phyloP scores from a whole-genome alignment of 2,329 filamentous ascomycete genomes.

The Colletotrichum sansevieriae region DNA sequence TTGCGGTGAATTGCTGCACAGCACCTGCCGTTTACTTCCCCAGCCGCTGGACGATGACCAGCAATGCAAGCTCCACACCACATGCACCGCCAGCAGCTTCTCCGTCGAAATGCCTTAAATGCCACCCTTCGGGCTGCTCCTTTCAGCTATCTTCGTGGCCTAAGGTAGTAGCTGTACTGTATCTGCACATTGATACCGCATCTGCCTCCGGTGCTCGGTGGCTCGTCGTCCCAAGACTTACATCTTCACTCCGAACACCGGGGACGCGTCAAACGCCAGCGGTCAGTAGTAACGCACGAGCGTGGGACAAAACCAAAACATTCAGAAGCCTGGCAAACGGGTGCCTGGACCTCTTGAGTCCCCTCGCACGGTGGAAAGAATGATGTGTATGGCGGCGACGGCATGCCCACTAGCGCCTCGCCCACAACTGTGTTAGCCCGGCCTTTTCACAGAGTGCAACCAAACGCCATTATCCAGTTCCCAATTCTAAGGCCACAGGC shows the following conservation, averaged over 20 bases:
- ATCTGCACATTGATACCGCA: not conserved
- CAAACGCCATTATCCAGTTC: slow-evolving; percentile 10
- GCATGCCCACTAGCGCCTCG: slow-evolving; percentile 8
- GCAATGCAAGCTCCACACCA: slow-evolving; percentile 19
- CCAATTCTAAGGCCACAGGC: slow-evolving; percentile 9
- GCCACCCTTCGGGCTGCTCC: slow-evolving; percentile 17
- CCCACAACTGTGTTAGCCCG: slow-evolving; percentile 14
- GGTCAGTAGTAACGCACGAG: not conserved
- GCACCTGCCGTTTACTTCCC: no score
- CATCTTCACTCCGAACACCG: slow-evolving; percentile 18
- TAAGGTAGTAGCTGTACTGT: not conserved
- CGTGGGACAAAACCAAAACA: slow-evolving; percentile 4
- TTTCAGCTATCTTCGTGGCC: slow-evolving; percentile 1
- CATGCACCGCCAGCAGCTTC: not conserved
- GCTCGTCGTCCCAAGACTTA: slow-evolving; percentile 5
- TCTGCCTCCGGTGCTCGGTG: slow-evolving; percentile 23
- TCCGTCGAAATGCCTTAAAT: slow-evolving; percentile 13
- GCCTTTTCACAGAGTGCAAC: slow-evolving; percentile 2
- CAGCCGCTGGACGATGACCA: slow-evolving; percentile 30
- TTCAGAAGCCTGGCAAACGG: slow-evolving; percentile 10
- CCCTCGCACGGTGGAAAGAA: slow-evolving; percentile 31
- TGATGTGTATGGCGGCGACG: slow-evolving; percentile 11
- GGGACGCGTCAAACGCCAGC: slow-evolving; percentile 7
- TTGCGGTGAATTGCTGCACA: slow-evolving; percentile 4
- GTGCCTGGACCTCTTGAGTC: slow-evolving; percentile 11